Conservation (phyloP, 2,329 filamentous ascomycete genomes). For the Calcarisporium arbuscula region DNA sequence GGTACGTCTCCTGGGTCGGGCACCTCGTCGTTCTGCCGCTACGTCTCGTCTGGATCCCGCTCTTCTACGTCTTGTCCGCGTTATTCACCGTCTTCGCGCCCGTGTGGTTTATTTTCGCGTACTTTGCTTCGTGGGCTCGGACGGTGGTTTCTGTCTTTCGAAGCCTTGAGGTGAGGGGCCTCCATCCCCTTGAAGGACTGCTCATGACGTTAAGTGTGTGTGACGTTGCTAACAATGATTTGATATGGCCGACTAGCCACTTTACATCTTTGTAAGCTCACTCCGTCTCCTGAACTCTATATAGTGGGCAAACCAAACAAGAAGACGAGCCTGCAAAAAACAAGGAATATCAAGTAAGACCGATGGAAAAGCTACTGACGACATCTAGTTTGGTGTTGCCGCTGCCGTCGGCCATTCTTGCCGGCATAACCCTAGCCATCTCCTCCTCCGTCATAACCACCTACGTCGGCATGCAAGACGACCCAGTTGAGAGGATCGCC, state of each 20-base stretch:
- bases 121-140: slow-evolving; percentile 15
- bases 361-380: slow-evolving; percentile 2
- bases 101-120: slow-evolving; percentile 25
- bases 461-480: slow-evolving; percentile 37
- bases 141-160: slow-evolving; percentile 20
- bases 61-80: slow-evolving; percentile 19
- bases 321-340: too few species aligned
- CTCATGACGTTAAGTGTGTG: neutral
- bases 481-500: slow-evolving; percentile 10
- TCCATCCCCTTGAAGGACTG: neutral
- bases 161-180: slow-evolving; percentile 28
- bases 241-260: slow-evolving; percentile 30
- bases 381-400: slow-evolving; percentile 52
- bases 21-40: slow-evolving; percentile 22
- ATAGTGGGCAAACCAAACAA: too few species aligned
- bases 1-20: slow-evolving; percentile 15
- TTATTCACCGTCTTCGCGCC: slow-evolving; percentile 30
- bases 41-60: slow-evolving; percentile 22
- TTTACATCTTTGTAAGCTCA: slow-evolving; percentile 37
- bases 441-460: slow-evolving; percentile 49
- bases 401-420: slow-evolving; percentile 58
- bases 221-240: slow-evolving; percentile 1
- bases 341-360: too few species aligned
- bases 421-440: slow-evolving; percentile 54
- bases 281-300: slow-evolving; percentile 14